These are phyloP conservation scores for Amanita thiersii DNA, from an alignment of 768 basidiomycete genomes.

Conservation along the genomic window DNA sequence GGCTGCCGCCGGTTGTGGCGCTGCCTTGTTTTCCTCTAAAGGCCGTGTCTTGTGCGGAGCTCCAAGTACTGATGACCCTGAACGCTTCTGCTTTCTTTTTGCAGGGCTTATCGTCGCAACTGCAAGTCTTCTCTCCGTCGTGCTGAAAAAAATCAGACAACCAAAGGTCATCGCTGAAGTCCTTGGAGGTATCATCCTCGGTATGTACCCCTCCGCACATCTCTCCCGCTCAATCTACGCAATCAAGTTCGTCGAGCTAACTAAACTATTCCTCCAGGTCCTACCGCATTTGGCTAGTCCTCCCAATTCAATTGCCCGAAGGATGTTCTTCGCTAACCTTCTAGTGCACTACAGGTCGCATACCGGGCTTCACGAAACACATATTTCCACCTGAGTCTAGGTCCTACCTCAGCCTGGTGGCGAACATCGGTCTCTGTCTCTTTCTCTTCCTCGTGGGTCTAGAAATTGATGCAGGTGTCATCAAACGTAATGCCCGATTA, in stretches of 20 bases:
- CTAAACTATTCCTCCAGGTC: too few species aligned
- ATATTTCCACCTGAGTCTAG: constrained; percentile 72
- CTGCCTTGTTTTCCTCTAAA: neutral
- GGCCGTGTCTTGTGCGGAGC: too few species aligned
- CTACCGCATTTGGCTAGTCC: constrained; percentile 37
- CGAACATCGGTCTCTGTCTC: constrained; percentile 82
- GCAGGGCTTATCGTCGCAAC: constrained; percentile 77
- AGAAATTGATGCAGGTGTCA: constrained; percentile 75
- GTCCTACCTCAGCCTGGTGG: constrained; percentile 77
- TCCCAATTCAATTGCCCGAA: neutral
- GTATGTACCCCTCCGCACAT: constrained; percentile 21
- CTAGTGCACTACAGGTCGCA: too few species aligned
- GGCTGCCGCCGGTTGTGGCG: neutral
- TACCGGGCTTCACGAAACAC: constrained; percentile 81
- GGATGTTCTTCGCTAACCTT: too few species aligned
- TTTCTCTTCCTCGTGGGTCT: constrained; percentile 93
- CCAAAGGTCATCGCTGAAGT: constrained; percentile 83
- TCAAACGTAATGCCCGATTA: constrained; percentile 68
- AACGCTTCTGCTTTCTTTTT: neutral
- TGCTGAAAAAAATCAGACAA: constrained; percentile 68
- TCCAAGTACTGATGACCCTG: too few species aligned
- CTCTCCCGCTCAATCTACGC: neutral
- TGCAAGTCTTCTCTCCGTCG: constrained; percentile 67
- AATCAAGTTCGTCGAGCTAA: too few species aligned
- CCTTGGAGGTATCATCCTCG: constrained; percentile 84